phyloP scores from a whole-genome alignment of 2,329 filamentous ascomycete genomes.

The Aureobasidium namibiae region DNA sequence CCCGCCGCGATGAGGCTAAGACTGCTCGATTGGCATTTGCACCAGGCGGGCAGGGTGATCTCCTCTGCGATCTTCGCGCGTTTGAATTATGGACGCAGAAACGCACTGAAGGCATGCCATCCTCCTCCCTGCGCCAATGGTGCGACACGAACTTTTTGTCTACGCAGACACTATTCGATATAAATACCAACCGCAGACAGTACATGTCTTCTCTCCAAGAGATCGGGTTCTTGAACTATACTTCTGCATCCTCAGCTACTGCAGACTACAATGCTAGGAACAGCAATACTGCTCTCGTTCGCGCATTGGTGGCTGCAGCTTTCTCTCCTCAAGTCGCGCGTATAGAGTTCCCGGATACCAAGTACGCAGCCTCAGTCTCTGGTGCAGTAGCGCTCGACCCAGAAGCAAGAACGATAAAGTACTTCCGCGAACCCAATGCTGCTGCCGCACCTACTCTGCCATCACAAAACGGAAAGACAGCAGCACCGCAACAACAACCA shows the following conservation, averaged over 20 bases:
- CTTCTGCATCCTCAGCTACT: constrained; percentile 19
- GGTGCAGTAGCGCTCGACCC: constrained; percentile 90
- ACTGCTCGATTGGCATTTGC: constrained; percentile 68
- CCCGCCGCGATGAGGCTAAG: constrained; percentile 75
- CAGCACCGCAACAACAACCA: not conserved
- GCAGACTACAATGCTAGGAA: constrained; percentile 40
- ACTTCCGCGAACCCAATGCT: constrained; percentile 55
- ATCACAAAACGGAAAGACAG: constrained; percentile 38
- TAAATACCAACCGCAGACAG: constrained; percentile 75
- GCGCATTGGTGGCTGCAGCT: constrained; percentile 41
- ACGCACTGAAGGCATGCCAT: constrained; percentile 45
- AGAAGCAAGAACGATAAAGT: constrained; percentile 85
- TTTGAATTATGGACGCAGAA: constrained; percentile 75
- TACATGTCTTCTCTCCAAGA: constrained; percentile 81
- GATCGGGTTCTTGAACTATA: constrained; percentile 60
- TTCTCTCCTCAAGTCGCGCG: constrained; percentile 75
- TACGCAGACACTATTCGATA: constrained; percentile 76
- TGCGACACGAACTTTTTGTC: constrained; percentile 82
- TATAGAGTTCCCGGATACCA: constrained; percentile 91
- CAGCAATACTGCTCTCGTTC: constrained; percentile 37
- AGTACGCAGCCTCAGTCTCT: constrained; percentile 78
- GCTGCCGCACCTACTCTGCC: not conserved
- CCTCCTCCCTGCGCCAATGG: constrained; percentile 61
- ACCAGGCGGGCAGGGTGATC: constrained; percentile 65
- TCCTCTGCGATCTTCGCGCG: constrained; percentile 77